Conservation (phyloP, 768 basidiomycete species). For the Rhizopogon salebrosus region DNA sequence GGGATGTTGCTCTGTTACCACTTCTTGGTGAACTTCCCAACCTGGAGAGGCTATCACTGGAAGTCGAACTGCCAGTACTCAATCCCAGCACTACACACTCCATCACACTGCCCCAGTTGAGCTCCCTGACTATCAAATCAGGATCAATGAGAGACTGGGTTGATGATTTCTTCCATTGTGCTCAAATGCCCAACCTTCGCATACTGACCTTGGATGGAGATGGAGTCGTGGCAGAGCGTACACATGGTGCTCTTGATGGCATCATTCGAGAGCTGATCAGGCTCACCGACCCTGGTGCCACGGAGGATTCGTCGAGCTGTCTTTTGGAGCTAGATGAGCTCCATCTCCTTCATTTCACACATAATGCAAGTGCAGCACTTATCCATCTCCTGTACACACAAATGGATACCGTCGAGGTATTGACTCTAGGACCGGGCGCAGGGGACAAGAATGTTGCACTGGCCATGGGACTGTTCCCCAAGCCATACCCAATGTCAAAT, state of each 20-base stretch:
- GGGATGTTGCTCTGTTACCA: no score
- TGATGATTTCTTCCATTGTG: background rate
- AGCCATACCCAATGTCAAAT: background rate
- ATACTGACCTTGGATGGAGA: background rate
- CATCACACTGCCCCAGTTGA: background rate
- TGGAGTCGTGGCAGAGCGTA: no score
- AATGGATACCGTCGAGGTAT: background rate
- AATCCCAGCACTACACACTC: background rate
- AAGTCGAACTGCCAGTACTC: no score
- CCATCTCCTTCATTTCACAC: background rate
- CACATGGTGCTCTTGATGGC: no score
- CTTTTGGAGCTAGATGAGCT: background rate
- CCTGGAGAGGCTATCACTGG: no score
- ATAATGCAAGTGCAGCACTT: background rate
- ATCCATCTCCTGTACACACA: background rate
- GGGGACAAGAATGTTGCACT: background rate
- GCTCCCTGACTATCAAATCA: background rate
- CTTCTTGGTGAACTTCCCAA: no score
- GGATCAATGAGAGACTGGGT: background rate
- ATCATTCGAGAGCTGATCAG: background rate
- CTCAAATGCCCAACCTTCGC: background rate
- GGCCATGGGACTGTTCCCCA: background rate
- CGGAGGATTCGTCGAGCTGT: background rate
- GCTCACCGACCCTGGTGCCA: background rate
- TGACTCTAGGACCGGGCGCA: background rate